Conservation (phyloP, 78 protist species). For the Tieghemostelium lacteum region DNA sequence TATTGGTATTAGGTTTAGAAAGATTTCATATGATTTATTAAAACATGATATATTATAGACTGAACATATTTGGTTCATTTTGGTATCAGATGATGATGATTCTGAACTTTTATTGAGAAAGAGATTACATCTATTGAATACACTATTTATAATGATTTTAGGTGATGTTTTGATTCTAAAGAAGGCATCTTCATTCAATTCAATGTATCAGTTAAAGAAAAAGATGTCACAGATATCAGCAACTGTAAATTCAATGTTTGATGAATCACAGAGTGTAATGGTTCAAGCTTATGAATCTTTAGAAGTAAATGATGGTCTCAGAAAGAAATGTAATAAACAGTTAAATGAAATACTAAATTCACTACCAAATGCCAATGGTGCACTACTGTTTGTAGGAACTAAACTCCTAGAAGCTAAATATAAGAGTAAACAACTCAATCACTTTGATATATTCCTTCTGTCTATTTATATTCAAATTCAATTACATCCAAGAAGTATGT, state of each 20-base stretch:
- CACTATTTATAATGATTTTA: conserved; percentile 41
- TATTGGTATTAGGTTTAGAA: not conserved
- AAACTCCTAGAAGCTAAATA: conserved; percentile 13
- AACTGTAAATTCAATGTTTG: conserved; percentile 64
- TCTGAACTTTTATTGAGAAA: conserved; percentile 42
- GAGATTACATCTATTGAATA: conserved; percentile 38
- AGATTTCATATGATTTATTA: no score
- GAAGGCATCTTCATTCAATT: not conserved
- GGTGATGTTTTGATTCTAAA: conserved; percentile 11
- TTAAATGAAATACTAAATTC: conserved; percentile 21
- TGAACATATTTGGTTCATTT: conserved; percentile 64
- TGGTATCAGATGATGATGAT: conserved; percentile 73
- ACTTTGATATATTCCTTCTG: conserved; percentile 45
- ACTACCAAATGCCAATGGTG: conserved; percentile 24
- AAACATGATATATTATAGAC: conserved; percentile 2
- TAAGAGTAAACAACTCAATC: conserved; percentile 19
- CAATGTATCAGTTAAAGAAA: conserved; percentile 16
- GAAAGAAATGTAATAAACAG: conserved; percentile 32
- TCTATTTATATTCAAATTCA: conserved; percentile 69
- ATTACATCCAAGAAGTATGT: conserved; percentile 44
- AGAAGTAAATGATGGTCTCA: conserved; percentile 25
- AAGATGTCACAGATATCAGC: conserved; percentile 72
- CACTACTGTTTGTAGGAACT: conserved; percentile 44
- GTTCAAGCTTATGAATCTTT: conserved; percentile 56
- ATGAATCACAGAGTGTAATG: conserved; percentile 60